phyloP scores from a whole-genome alignment of 306 rosid species.

The Gynostemma pentaphyllum region DNA sequence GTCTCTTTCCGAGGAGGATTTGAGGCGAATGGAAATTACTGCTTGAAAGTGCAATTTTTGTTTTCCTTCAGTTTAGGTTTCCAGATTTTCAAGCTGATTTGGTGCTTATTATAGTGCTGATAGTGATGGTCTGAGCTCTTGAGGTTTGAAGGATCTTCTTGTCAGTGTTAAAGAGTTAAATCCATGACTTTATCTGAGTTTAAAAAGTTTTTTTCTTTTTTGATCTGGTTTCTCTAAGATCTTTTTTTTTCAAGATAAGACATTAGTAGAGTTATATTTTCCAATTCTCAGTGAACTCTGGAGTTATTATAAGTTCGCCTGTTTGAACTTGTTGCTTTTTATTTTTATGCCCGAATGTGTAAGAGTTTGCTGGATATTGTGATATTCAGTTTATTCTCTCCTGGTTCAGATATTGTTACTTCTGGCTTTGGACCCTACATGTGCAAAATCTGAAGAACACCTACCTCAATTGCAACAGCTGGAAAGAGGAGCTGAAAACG shows the following conservation, averaged over 20 bases:
- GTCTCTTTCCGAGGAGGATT: background rate
- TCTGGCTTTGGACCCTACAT: conserved; percentile 36
- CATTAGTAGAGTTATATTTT: background rate
- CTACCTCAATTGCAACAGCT: conserved; percentile 29
- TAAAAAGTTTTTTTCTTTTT: conserved; percentile 1
- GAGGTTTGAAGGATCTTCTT: conserved; percentile 1
- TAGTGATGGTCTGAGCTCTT: background rate
- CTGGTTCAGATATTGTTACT: conserved; percentile 52
- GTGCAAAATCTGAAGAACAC: conserved; percentile 30
- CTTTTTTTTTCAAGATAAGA: conserved; percentile 4
- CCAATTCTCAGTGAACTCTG: background rate
- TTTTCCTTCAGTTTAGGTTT: background rate
- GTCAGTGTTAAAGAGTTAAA: background rate
- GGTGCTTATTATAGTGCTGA: background rate
- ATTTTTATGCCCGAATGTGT: background rate
- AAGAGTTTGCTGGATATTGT: background rate
- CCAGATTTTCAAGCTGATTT: background rate
- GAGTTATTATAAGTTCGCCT: background rate
- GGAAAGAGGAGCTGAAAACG: conserved; percentile 32
- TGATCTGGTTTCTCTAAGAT: conserved; percentile 14
- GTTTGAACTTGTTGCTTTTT: background rate
- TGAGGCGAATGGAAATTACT: background rate
- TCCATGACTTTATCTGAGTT: background rate
- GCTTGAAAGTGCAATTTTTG: background rate
- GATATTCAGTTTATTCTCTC: background rate